These are phyloP conservation scores for Trametes elegans DNA, from an alignment of 768 basidiomycete genomes.

Conservation along the genomic window DNA sequence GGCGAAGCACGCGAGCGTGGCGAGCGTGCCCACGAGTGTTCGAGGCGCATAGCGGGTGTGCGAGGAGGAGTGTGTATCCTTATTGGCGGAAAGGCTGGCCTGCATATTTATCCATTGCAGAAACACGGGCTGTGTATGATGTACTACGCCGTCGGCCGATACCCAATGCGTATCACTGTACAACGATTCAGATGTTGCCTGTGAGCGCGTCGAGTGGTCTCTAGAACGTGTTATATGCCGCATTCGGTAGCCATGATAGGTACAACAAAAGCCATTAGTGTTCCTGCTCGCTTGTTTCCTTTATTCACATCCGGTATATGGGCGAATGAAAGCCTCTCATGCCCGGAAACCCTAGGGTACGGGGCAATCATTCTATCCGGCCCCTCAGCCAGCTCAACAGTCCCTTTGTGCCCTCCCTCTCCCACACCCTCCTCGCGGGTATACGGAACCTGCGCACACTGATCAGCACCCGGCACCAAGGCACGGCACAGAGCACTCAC, in stretches of 20 bases:
- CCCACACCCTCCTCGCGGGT: slow-evolving; percentile 80
- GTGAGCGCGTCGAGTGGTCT: too few relatives aligned
- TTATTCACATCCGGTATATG: too few relatives aligned
- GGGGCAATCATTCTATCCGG: slow-evolving; percentile 52
- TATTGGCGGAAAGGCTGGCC: not conserved
- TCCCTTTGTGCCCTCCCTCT: slow-evolving; percentile 82
- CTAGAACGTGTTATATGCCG: not conserved
- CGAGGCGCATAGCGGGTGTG: not conserved
- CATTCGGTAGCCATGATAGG: not conserved
- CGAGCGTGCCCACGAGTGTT: not conserved
- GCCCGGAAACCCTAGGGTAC: not conserved
- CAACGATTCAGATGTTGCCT: too few relatives aligned
- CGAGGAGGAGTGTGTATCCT: not conserved
- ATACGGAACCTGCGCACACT: slow-evolving; percentile 63
- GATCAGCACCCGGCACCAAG: not conserved
- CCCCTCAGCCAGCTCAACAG: slow-evolving; percentile 76
- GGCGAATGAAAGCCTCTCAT: too few relatives aligned
- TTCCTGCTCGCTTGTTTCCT: too few relatives aligned
- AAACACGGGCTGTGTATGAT: not conserved
- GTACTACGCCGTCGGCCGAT: not conserved
- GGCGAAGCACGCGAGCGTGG: not conserved
- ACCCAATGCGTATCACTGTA: not conserved
- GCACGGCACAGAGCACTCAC: slow-evolving; percentile 47
- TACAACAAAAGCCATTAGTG: not conserved
- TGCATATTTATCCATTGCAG: not conserved